Evolutionary conservation across 2,329 filamentous ascomycete genomes (phyloP).

Genomic region (Aspergillus pseudotamarii): DNA sequence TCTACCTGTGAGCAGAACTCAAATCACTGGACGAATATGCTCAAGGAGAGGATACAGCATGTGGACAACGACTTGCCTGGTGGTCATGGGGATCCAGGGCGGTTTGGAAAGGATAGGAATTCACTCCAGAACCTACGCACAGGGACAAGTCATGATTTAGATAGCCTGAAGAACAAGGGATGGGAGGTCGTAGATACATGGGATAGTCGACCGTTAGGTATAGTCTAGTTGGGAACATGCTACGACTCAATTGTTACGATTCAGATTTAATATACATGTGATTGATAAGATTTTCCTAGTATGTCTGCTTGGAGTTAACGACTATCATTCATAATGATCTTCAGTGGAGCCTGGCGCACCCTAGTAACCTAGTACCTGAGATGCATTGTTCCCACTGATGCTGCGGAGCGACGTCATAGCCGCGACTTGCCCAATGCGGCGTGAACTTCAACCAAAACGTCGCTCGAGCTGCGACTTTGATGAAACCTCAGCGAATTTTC

Average conservation of each 20-base stretch:
- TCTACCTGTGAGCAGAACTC: slow-evolving; percentile 35
- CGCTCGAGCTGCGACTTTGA: neutral
- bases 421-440: slow-evolving; percentile 18
- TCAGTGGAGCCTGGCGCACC: neutral
- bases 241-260: neutral
- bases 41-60: slow-evolving; percentile 24
- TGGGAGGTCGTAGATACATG: slow-evolving; percentile 34
- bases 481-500: neutral
- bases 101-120: neutral
- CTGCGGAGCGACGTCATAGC: slow-evolving; percentile 31
- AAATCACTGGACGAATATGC: slow-evolving; percentile 35
- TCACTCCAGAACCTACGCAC: neutral
- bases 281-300: neutral
- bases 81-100: neutral
- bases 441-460: slow-evolving; percentile 1
- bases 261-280: neutral
- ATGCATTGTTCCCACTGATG: neutral
- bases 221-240: slow-evolving; percentile 22
- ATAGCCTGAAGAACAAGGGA: slow-evolving; percentile 29
- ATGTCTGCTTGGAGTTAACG: neutral
- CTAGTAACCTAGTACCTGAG: neutral
- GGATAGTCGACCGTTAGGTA: slow-evolving; percentile 38
- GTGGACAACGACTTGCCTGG: slow-evolving; percentile 3
- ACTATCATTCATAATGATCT: neutral
- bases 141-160: slow-evolving; percentile 18